Evolutionary conservation across 2,329 filamentous ascomycete genomes (phyloP).

Genomic region (Coniochaeta ligniaria): DNA sequence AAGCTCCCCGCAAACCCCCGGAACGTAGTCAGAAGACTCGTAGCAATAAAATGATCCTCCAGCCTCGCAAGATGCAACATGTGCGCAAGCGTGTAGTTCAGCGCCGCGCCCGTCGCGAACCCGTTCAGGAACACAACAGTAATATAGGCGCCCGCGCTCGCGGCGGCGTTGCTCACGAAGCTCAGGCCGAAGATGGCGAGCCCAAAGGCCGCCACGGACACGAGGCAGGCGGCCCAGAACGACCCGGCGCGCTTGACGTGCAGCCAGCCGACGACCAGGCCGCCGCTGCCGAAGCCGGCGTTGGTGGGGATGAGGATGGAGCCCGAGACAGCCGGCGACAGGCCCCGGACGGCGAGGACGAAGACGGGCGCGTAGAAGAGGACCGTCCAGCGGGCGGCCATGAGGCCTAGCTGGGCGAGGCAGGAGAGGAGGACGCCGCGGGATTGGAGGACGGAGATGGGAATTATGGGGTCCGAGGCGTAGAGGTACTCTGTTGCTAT

Average conservation of each 20-base stretch:
- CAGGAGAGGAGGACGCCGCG: slow-evolving; percentile 68
- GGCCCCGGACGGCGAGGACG: slow-evolving; percentile 66
- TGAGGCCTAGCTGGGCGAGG: slow-evolving; percentile 66
- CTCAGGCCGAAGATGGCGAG: slow-evolving; percentile 40
- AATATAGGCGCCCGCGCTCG: slow-evolving; percentile 47
- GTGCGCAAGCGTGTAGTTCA: slow-evolving; percentile 80
- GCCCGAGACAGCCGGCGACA: slow-evolving; percentile 63
- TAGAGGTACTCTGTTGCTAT: slow-evolving; percentile 56
- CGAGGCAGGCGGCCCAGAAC: slow-evolving; percentile 60
- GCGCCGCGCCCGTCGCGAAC: slow-evolving; percentile 60
- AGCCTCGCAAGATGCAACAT: slow-evolving; percentile 63
- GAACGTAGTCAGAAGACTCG: slow-evolving; percentile 71
- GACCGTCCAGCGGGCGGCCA: slow-evolving; percentile 74
- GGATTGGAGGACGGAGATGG: slow-evolving; percentile 61
- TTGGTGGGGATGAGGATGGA: slow-evolving; percentile 78
- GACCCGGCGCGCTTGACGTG: slow-evolving; percentile 68
- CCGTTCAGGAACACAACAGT: slow-evolving; percentile 62
- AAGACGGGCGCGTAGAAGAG: slow-evolving; percentile 78
- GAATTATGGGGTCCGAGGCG: slow-evolving; percentile 66
- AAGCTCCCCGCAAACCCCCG: slow-evolving; percentile 77
- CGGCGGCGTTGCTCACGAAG: slow-evolving; percentile 41
- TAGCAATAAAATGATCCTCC: slow-evolving; percentile 66
- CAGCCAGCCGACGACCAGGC: slow-evolving; percentile 64
- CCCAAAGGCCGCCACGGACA: slow-evolving; percentile 56
- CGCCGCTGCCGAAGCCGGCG: slow-evolving; percentile 67